These are phyloP conservation scores for Sutorius australiensis DNA, from an alignment of 768 basidiomycete genomes.

Conservation along the genomic window DNA sequence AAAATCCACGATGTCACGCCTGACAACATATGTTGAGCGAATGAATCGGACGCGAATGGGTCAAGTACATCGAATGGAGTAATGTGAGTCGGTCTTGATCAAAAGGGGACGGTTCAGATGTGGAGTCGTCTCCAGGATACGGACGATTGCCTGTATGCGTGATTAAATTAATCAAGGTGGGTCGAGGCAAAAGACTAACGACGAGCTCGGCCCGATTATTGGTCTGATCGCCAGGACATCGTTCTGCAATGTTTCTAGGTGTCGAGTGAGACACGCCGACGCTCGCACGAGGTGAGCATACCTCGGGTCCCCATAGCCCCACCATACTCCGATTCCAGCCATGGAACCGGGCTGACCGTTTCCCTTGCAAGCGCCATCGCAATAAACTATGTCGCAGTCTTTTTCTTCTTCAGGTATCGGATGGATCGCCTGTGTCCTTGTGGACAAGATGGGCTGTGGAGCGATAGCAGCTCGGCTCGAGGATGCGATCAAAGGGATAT, in stretches of 20 bases:
- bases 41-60: not conserved
- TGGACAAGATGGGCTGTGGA: not conserved
- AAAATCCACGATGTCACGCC: slow-evolving; percentile 67
- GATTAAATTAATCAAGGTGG: not conserved
- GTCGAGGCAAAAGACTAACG: slow-evolving; percentile 40
- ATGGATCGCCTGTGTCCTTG: not conserved
- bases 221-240: slow-evolving; percentile 79
- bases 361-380: slow-evolving; percentile 82
- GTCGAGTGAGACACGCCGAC: not conserved
- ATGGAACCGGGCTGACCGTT: slow-evolving; percentile 67
- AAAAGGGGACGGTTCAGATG: slow-evolving; percentile 50
- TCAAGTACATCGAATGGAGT: slow-evolving; percentile 68
- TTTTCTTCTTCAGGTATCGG: slow-evolving; percentile 23
- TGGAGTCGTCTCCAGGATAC: slow-evolving; percentile 73
- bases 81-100: slow-evolving; percentile 84
- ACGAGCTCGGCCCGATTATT: slow-evolving; percentile 89
- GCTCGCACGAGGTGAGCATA: slow-evolving; percentile 5
- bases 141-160: slow-evolving; percentile 75
- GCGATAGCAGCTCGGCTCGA: slow-evolving; percentile 21
- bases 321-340: slow-evolving; percentile 91
- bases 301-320: slow-evolving; percentile 68
- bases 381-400: slow-evolving; percentile 60
- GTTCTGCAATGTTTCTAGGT: slow-evolving; percentile 75
- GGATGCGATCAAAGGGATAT: slow-evolving; percentile 16
- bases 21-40: slow-evolving; percentile 30